Conservation (phyloP, 805 yeast species). For the Hanseniaspora lachancei region DNA sequence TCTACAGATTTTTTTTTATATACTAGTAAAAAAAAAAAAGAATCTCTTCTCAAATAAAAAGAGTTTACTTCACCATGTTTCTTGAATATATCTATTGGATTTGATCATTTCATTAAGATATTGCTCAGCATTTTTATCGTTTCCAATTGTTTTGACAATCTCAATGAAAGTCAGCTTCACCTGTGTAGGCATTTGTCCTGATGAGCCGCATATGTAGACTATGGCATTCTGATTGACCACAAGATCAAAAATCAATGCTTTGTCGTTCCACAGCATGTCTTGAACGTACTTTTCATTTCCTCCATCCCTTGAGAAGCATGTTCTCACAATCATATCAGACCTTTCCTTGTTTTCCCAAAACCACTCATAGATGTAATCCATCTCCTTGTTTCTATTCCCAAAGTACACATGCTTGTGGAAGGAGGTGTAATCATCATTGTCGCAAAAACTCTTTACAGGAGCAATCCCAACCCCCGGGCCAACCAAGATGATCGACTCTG, state of each 20-base stretch:
- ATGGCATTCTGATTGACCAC: conserved; percentile 44
- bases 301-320: conserved; percentile 40
- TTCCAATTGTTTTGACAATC: conserved; percentile 38
- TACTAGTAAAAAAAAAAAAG: no score
- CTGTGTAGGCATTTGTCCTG: conserved; percentile 87
- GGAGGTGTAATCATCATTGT: conserved; percentile 28
- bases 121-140: conserved; percentile 33
- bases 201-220: conserved; percentile 79
- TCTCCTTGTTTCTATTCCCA: conserved; percentile 72
- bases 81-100: conserved; percentile 61
- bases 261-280: conserved; percentile 45
- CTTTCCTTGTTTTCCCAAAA: background rate
- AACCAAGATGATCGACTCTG: conserved; percentile 41
- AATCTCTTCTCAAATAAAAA: no score
- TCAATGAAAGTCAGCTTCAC: conserved; percentile 68
- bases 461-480: conserved; percentile 97
- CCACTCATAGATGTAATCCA: conserved; percentile 27
- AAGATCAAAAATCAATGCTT: conserved; percentile 37
- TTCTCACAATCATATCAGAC: background rate
- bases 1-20: no score
- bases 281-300: conserved; percentile 56
- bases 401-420: conserved; percentile 36
- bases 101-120: conserved; percentile 49
- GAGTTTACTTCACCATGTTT: conserved; percentile 53
- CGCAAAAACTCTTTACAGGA: conserved; percentile 67